Conservation (phyloP, 2,329 filamentous ascomycete genomes). For the Penicillium aurantiogriseum region DNA sequence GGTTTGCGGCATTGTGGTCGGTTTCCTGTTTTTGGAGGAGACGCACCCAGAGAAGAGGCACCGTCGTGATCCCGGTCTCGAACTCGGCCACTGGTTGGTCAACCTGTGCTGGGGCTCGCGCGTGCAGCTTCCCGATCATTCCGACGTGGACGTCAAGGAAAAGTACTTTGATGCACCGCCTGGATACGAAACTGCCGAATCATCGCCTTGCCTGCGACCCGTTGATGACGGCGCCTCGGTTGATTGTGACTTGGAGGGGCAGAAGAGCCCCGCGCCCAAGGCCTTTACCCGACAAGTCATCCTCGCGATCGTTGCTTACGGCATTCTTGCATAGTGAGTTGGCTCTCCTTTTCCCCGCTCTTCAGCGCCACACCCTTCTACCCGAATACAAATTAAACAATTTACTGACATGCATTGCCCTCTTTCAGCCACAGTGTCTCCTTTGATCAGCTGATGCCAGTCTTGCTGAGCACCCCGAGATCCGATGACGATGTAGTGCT, state of each 20-base stretch:
- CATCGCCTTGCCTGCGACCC: conserved; percentile 51
- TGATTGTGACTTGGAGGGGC: conserved; percentile 42
- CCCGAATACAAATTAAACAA: conserved; percentile 31
- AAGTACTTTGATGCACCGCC: conserved; percentile 63
- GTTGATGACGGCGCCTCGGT: conserved; percentile 31
- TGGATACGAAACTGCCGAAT: conserved; percentile 62
- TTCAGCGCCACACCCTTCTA: not conserved
- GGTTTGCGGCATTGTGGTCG: conserved; percentile 70
- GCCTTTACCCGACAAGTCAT: conserved; percentile 83
- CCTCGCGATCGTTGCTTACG: conserved; percentile 84
- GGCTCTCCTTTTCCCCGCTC: not conserved
- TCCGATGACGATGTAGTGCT: conserved; percentile 55
- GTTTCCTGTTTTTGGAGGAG: conserved; percentile 87
- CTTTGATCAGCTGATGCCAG: conserved; percentile 88
- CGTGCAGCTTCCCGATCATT: conserved; percentile 44
- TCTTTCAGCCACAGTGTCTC: conserved; percentile 83
- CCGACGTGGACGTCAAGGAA: conserved; percentile 39
- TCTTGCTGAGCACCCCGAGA: conserved; percentile 75
- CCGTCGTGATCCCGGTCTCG: conserved; percentile 70
- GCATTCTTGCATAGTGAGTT: conserved; percentile 90
- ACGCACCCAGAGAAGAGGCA: conserved; percentile 82
- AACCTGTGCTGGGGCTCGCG: conserved; percentile 30
- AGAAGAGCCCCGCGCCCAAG: conserved; percentile 49
- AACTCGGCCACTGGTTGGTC: conserved; percentile 71
- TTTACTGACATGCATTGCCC: conserved; percentile 42